Conservation (phyloP, 257 asterid genomes). For the Solanum neorickii region DNA sequence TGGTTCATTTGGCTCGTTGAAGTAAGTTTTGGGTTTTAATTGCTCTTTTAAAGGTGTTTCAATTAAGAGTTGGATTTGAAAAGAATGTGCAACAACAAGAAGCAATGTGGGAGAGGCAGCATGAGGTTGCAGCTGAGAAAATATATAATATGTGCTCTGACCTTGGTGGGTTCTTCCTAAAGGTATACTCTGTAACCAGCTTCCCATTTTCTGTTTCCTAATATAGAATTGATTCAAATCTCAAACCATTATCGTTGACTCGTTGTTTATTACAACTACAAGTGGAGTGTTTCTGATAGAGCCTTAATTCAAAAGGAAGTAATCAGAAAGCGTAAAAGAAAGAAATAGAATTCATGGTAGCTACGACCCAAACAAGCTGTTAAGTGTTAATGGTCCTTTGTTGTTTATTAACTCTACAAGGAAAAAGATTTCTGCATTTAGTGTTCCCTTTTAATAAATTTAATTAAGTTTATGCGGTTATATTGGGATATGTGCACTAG, state of each 20-base stretch:
- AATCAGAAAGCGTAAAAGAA: neutral
- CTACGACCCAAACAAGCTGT: neutral
- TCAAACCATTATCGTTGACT: neutral
- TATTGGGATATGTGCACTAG: neutral
- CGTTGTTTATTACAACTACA: neutral
- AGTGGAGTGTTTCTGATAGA: neutral
- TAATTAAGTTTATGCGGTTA: neutral
- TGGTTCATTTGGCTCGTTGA: neutral
- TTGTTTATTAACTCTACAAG: neutral
- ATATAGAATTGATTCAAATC: neutral
- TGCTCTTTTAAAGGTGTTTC: slow-evolving; percentile 49
- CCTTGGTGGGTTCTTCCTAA: slow-evolving; percentile 95
- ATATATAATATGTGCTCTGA: slow-evolving; percentile 82
- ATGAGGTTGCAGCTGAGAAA: slow-evolving; percentile 86
- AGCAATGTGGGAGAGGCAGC: slow-evolving; percentile 97
- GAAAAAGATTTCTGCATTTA: neutral
- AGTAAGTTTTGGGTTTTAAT: neutral
- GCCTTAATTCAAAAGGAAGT: neutral
- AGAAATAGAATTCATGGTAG: neutral
- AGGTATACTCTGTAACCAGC: slow-evolving; percentile 27
- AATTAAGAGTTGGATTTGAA: slow-evolving; percentile 65
- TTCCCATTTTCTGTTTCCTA: neutral
- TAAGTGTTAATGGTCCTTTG: neutral
- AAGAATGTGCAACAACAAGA: slow-evolving; percentile 66
- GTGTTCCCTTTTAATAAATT: neutral